Conservation (phyloP, 2,329 filamentous ascomycete species). For the Aspergillus melleus region DNA sequence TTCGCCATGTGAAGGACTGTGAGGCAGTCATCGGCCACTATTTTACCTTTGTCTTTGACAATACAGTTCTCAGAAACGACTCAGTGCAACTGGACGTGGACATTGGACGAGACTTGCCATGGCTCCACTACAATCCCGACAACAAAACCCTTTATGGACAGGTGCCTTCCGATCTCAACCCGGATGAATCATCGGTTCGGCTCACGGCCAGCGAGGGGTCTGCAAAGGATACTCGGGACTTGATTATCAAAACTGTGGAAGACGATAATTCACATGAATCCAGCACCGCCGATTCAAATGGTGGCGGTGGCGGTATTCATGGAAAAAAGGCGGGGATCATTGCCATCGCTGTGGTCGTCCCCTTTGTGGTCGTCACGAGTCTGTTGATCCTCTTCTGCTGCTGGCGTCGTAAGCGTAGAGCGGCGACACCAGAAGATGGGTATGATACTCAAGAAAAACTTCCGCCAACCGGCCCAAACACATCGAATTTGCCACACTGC, state of each 20-base stretch:
- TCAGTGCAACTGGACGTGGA: slow-evolving; percentile 46
- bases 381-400: slow-evolving; percentile 34
- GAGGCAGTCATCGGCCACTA: slow-evolving; percentile 51
- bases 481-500: slow-evolving; percentile 25
- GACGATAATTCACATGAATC: slow-evolving; percentile 17
- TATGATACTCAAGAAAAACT: slow-evolving; percentile 24
- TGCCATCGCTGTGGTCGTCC: slow-evolving; percentile 37
- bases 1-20: slow-evolving; percentile 46
- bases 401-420: slow-evolving; percentile 33
- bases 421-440: slow-evolving; percentile 23
- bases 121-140: slow-evolving; percentile 51
- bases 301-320: slow-evolving; percentile 15
- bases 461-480: slow-evolving; percentile 20
- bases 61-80: slow-evolving; percentile 42
- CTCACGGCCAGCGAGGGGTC: slow-evolving; percentile 45
- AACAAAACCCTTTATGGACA: slow-evolving; percentile 50
- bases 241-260: slow-evolving; percentile 42
- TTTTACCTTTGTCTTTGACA: slow-evolving; percentile 51
- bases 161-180: slow-evolving; percentile 44
- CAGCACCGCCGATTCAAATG: slow-evolving; percentile 19
- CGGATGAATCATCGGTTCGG: slow-evolving; percentile 43
- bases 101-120: slow-evolving; percentile 43
- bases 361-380: slow-evolving; percentile 30
- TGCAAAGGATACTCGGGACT: slow-evolving; percentile 43
- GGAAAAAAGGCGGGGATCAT: slow-evolving; percentile 39